Evolutionary conservation across 2,329 filamentous ascomycete genomes (phyloP).

Genomic region (Aspergillus sp.): DNA sequence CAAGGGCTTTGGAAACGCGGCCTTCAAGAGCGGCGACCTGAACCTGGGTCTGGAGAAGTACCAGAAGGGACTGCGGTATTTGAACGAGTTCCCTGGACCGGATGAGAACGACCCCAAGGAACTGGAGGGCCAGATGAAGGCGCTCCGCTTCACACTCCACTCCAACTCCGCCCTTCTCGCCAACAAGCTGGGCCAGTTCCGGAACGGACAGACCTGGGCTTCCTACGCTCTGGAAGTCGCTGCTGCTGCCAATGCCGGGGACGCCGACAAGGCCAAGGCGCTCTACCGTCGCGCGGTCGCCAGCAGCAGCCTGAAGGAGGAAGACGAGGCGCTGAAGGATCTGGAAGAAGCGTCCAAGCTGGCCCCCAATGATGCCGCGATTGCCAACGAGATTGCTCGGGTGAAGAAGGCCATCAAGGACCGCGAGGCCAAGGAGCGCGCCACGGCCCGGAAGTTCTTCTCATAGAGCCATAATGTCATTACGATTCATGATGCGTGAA

Average conservation of each 20-base stretch:
- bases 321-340: conserved; percentile 74
- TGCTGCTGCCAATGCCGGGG: conserved; percentile 60
- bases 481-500: conserved; percentile 29
- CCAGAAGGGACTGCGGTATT: conserved; percentile 84
- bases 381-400: conserved; percentile 70
- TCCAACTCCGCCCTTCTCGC: conserved; percentile 84
- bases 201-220: conserved; percentile 68
- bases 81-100: conserved; percentile 76
- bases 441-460: conserved; percentile 91
- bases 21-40: conserved; percentile 78
- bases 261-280: conserved; percentile 81
- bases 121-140: conserved; percentile 63
- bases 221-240: conserved; percentile 66
- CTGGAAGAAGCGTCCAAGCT: conserved; percentile 73
- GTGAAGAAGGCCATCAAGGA: conserved; percentile 75
- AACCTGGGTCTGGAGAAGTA: conserved; percentile 81
- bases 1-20: conserved; percentile 89
- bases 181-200: conserved; percentile 72
- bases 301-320: conserved; percentile 73
- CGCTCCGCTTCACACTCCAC: conserved; percentile 80
- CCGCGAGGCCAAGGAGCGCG: conserved; percentile 82
- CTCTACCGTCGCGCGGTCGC: conserved; percentile 79
- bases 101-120: conserved; percentile 67
- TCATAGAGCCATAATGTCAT: conserved; percentile 37
- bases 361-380: conserved; percentile 69